Evolutionary conservation across 2,329 filamentous ascomycete genomes (phyloP).

Genomic region (Colletotrichum musae): DNA sequence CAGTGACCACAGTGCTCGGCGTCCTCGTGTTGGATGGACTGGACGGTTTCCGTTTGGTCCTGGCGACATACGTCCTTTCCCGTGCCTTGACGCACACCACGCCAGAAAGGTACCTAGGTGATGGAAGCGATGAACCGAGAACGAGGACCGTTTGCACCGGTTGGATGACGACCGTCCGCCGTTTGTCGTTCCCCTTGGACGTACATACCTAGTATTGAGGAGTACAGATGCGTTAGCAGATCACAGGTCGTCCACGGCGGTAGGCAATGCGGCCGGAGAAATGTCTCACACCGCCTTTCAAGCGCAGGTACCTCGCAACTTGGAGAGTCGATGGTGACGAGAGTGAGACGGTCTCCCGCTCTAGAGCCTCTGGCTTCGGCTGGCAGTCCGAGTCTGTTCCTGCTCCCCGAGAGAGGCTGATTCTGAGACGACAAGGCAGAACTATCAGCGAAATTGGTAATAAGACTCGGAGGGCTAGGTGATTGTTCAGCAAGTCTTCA

Average conservation of each 20-base stretch:
- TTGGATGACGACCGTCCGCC: not conserved
- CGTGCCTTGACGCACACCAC: constrained; percentile 9
- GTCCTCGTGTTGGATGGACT: not conserved
- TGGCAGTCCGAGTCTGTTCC: constrained; percentile 3
- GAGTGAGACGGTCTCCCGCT: not conserved
- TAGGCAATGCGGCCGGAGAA: constrained; percentile 22
- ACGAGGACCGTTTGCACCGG: constrained; percentile 18
- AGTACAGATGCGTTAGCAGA: constrained; percentile 29
- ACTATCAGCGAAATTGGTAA: not conserved
- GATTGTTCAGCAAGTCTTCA: too few relatives aligned
- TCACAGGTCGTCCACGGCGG: constrained; percentile 15
- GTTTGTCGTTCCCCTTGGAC: constrained; percentile 6
- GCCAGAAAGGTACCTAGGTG: not conserved
- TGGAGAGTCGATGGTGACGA: too few relatives aligned
- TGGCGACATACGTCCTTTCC: not conserved
- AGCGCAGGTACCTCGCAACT: not conserved
- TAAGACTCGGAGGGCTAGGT: too few relatives aligned
- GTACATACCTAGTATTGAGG: not conserved
- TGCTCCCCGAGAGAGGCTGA: not conserved
- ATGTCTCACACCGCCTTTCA: constrained; percentile 36
- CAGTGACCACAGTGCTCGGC: constrained; percentile 8
- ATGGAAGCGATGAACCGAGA: constrained; percentile 9
- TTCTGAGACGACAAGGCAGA: not conserved
- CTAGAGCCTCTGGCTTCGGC: not conserved
- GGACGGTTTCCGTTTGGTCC: constrained; percentile 1